Conservation (phyloP, 257 asterid genomes). For the Henckelia pumila region DNA sequence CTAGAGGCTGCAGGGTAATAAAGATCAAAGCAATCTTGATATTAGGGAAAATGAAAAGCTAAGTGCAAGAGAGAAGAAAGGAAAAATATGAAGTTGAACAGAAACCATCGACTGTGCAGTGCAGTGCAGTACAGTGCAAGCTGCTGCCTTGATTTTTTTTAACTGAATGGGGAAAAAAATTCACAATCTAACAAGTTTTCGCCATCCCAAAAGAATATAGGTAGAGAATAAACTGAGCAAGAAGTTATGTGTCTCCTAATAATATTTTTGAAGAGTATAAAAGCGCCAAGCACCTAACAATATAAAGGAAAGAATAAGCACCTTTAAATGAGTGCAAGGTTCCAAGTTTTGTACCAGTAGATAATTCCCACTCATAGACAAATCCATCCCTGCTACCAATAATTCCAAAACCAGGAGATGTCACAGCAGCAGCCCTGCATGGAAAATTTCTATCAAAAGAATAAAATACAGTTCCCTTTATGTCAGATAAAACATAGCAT, state of each 20-base stretch:
- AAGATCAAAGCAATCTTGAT: too few relatives aligned
- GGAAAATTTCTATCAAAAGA: conserved; percentile 16
- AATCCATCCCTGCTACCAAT: conserved; percentile 76
- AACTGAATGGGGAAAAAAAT: too few relatives aligned
- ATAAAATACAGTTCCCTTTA: background rate
- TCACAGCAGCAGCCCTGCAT: conserved; percentile 60
- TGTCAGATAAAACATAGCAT: background rate
- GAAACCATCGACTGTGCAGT: too few relatives aligned
- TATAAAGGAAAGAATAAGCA: conserved; percentile 21
- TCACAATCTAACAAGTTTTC: too few relatives aligned
- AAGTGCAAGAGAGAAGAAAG: too few relatives aligned
- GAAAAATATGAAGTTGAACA: too few relatives aligned
- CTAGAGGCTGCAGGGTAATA: too few relatives aligned
- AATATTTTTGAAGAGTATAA: background rate
- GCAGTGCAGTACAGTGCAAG: too few relatives aligned
- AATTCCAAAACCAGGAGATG: conserved; percentile 69
- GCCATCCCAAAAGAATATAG: background rate
- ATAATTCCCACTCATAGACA: conserved; percentile 78
- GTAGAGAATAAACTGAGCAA: background rate
- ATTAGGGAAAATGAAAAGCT: too few relatives aligned
- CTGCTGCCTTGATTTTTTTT: too few relatives aligned
- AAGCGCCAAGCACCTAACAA: background rate
- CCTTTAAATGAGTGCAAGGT: conserved; percentile 70
- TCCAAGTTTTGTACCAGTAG: conserved; percentile 66
- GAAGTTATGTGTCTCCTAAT: background rate